phyloP scores from a whole-genome alignment of 2,329 filamentous ascomycete species.

The Diplodia scrobiculata region DNA sequence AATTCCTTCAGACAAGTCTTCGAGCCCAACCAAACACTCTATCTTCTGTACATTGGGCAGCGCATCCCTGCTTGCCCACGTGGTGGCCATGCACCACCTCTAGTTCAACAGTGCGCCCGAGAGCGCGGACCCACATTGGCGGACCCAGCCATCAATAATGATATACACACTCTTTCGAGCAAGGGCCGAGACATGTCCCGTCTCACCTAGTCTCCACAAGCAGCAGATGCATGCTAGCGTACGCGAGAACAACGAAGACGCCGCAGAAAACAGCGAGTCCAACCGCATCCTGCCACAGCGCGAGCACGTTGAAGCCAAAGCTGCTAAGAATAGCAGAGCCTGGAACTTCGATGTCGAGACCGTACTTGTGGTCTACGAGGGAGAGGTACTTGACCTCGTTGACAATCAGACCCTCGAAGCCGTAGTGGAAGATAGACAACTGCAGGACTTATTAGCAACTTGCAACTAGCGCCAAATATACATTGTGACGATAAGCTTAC shows the following conservation, averaged over 20 bases:
- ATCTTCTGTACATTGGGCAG: slow-evolving; percentile 17
- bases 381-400: slow-evolving; percentile 93
- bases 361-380: slow-evolving; percentile 91
- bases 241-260: slow-evolving; percentile 83
- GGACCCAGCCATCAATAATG: neutral
- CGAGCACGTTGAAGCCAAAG: slow-evolving; percentile 89
- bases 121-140: neutral
- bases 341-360: slow-evolving; percentile 92
- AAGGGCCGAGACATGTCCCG: neutral
- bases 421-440: slow-evolving; percentile 97
- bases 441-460: slow-evolving; percentile 40
- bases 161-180: slow-evolving; percentile 7
- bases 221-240: slow-evolving; percentile 88
- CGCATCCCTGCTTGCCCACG: neutral
- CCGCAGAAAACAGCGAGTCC: slow-evolving; percentile 81
- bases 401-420: slow-evolving; percentile 92
- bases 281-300: slow-evolving; percentile 80
- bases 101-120: neutral
- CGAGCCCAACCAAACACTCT: neutral
- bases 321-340: slow-evolving; percentile 91
- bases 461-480: neutral
- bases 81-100: neutral
- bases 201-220: slow-evolving; percentile 80
- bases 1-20: neutral
- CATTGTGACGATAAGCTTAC: slow-evolving; percentile 50